These are phyloP conservation scores for Grammothele lineata DNA, from an alignment of 768 basidiomycete species.

Conservation along the genomic window DNA sequence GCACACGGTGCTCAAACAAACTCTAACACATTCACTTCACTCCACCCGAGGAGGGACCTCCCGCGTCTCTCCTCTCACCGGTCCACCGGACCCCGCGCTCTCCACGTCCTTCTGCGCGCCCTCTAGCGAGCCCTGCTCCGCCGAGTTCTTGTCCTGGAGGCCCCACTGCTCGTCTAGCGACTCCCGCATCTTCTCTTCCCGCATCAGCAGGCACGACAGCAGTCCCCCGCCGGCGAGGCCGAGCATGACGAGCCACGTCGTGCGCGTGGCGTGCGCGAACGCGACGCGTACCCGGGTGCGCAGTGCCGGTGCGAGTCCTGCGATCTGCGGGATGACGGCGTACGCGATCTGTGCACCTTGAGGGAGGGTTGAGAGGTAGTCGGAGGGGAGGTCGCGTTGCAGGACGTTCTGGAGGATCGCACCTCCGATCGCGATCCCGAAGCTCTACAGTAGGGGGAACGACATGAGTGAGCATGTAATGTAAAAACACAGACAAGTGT, in stretches of 20 bases:
- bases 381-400: slow-evolving; percentile 22
- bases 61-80: too few relatives aligned
- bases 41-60: too few relatives aligned
- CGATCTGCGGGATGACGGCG: slow-evolving; percentile 28
- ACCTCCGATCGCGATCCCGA: slow-evolving; percentile 34
- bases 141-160: too few relatives aligned
- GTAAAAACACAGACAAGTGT: too few relatives aligned
- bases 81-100: too few relatives aligned
- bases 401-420: slow-evolving; percentile 36
- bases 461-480: too few relatives aligned
- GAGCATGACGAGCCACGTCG: slow-evolving; percentile 30
- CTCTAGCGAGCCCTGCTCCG: too few relatives aligned
- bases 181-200: slow-evolving; percentile 23
- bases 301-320: slow-evolving; percentile 17
- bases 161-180: slow-evolving; percentile 22
- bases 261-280: slow-evolving; percentile 24
- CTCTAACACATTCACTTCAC: too few relatives aligned
- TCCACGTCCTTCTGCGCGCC: too few relatives aligned
- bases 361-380: slow-evolving; percentile 23
- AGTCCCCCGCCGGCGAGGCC: slow-evolving; percentile 27
- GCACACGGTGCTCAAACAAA: too few relatives aligned
- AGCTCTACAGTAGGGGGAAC: too few relatives aligned
- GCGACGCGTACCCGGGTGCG: slow-evolving; percentile 23
- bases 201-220: slow-evolving; percentile 24
- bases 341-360: slow-evolving; percentile 24